A percentile compares a stretch with the other conserved stretches of the same genome.
These are phyloP conservation scores for Penicillium sp. DNA, from an alignment of 2,329 filamentous ascomycete species.

Conservation along the genomic window DNA sequence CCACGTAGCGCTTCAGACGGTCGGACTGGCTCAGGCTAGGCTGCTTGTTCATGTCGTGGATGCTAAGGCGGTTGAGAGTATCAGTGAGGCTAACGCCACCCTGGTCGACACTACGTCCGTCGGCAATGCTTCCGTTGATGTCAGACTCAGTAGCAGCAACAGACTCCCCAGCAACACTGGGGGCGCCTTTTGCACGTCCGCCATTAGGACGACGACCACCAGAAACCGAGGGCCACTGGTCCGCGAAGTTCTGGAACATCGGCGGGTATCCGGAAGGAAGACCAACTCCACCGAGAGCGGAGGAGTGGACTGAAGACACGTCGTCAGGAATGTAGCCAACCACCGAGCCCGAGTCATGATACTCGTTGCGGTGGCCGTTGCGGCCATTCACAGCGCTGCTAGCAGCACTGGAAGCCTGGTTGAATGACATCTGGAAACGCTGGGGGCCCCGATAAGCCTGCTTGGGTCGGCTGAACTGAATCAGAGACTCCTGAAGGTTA, in stretches of 20 bases:
- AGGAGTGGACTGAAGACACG: constrained; percentile 92
- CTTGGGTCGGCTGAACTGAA: constrained; percentile 93
- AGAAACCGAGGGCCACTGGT: constrained; percentile 81
- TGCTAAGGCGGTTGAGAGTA: constrained; percentile 55
- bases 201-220: constrained; percentile 62
- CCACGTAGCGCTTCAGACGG: constrained; percentile 89
- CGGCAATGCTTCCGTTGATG: constrained; percentile 70
- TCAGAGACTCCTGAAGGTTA: constrained; percentile 89
- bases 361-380: constrained; percentile 50
- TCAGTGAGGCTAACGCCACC: constrained; percentile 82
- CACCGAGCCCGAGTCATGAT: constrained; percentile 76
- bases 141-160: constrained; percentile 90
- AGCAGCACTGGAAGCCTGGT: constrained; percentile 59
- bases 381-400: constrained; percentile 51
- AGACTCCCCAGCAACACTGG: constrained; percentile 85
- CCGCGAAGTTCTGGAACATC: constrained; percentile 92
- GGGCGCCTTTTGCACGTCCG: constrained; percentile 61
- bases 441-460: constrained; percentile 86
- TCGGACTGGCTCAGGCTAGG: constrained; percentile 76
- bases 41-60: constrained; percentile 66
- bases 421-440: constrained; percentile 75
- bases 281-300: constrained; percentile 79
- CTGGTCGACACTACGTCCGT: constrained; percentile 65
- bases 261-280: constrained; percentile 79
- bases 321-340: constrained; percentile 96